Base-by-base conservation (phyloP, 2,329 filamentous ascomycete genomes). In the Aspergillus fructus region DNA sequence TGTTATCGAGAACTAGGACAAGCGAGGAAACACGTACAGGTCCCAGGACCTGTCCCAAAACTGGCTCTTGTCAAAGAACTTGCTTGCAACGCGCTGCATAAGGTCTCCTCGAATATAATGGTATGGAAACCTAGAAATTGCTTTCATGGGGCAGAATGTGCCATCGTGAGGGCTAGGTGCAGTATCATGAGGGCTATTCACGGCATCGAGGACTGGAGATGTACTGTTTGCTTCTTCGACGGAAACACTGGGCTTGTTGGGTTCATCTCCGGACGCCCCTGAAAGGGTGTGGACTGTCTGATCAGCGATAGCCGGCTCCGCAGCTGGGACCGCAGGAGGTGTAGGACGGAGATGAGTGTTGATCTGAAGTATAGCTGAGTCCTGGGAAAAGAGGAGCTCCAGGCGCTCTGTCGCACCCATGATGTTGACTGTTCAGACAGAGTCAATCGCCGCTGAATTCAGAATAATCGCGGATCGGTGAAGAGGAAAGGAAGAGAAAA, bases 41-140 rank as follows among this genome's bases (percentile, higher is more conserved):
- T 93, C 86, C 92, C 92, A 96, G 11, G 77, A 68, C 58, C 85
- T 81, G 2, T 78, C 74, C 65, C 83, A 84, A 62, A 80, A 77
- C 52, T 78, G 72, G 2, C 73, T 75, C 5, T 56, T 60, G 17
- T 73, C 72, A 55, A 79, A 80, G 60, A 76, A 79, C 8, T 55
- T 62, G 34, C 66, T 63, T 5, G 74, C 73, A 37, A 78, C 71
- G 23, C 46, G 55, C 48, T 76, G 68, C 27, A 69, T 64, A 12
- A 66, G 55, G 4, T 71, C 60, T 9, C 70, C 68, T 50, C 61
- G 58, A 45, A 80, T 63, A 57, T 74, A 75, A 55, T 72, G 76
- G 66, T 79, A 79, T 4, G 77, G 76, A 51, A 74, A 78, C 40
- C 73, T 74, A 13, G 70, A 69, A 6, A 78, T 67, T 17, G 75